phyloP scores from a whole-genome alignment of 2,329 filamentous ascomycete species.

The Apiospora rasikravindrae region DNA sequence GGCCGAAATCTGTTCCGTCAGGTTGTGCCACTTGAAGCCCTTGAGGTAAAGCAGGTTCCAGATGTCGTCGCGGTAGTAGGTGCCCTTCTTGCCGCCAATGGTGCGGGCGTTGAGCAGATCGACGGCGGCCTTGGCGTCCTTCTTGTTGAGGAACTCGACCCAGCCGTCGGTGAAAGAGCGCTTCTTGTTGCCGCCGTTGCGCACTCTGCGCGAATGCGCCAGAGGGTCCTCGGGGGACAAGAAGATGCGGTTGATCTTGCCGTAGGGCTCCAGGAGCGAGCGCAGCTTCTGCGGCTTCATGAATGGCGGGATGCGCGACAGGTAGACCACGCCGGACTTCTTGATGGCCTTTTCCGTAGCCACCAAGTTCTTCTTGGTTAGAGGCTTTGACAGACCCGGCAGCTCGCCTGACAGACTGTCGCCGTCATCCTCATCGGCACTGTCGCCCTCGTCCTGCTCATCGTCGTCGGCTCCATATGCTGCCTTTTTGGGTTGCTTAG shows the following conservation, averaged over 20 bases:
- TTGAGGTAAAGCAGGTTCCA: constrained; percentile 85
- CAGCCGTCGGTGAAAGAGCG: constrained; percentile 83
- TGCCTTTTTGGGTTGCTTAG: constrained; percentile 18
- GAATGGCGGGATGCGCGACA: constrained; percentile 84
- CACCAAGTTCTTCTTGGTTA: constrained; percentile 72
- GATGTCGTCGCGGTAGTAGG: constrained; percentile 83
- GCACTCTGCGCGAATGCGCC: constrained; percentile 69
- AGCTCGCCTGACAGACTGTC: constrained; percentile 43
- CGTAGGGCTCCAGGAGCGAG: constrained; percentile 76
- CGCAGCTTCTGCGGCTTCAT: constrained; percentile 84
- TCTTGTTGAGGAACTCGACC: constrained; percentile 81
- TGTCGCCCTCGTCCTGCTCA: constrained; percentile 26
- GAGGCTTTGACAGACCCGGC: constrained; percentile 56
- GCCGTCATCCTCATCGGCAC: constrained; percentile 21
- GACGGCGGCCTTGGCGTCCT: constrained; percentile 76
- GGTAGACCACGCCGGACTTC: constrained; percentile 81
- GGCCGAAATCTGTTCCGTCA: constrained; percentile 78
- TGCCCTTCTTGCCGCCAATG: constrained; percentile 83
- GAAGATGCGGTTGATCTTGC: constrained; percentile 68
- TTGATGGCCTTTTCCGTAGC: constrained; percentile 67
- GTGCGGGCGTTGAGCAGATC: constrained; percentile 78
- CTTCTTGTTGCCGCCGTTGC: constrained; percentile 82
- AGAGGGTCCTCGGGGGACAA: constrained; percentile 76
- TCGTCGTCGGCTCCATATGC: constrained; percentile 29
- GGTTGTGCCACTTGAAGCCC: constrained; percentile 81